Base-by-base conservation (phyloP, 1,139 yeast species). In the Wickerhamomyces sp. region DNA sequence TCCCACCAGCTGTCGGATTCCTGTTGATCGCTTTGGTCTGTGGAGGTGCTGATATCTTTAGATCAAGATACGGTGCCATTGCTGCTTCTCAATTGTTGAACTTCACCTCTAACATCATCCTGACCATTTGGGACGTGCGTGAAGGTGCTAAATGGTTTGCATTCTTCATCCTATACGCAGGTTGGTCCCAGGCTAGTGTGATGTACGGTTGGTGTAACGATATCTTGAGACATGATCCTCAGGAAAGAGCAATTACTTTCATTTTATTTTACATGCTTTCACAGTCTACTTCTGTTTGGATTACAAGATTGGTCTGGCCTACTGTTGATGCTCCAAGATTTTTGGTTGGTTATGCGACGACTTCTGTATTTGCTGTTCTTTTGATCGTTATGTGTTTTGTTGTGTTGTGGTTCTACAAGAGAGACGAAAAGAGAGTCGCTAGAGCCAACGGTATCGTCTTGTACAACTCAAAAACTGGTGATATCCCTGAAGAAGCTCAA, bases 381-480 rank as follows among this genome's bases (percentile, higher is more conserved):
- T 76, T 47, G 61, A 67, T 27, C 36, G 68, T 8, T 72, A 80
- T 80, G 69, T 19, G 80, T 0, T 60, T 74, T 39, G 67, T 74
- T 13, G 81, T 75, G 4, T 63, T 78, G 41, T 72, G 59, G 50
- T 66, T 74, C 46, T 80, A 78, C 59, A 80, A 79, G 58, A 66
- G 65, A 30, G 72, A 75, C 34, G 87, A 80, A 51, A 68, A 69
- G 45, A 58, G 55, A 37, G 58, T 66, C 40, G 81, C 84, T 7
- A 51, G 62, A 27, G 71, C 66, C 20, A 75, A 78, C 47, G 82
- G 81, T 22, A 73, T 75, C 36, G 60, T 66, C 10, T 16, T 36
- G 15, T 58, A 54, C 42, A 52, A 58, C 32, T 48, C 54, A 31
- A 42, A 43, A 7, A 48, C 49, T 26, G 55, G 53, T 12, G 53